Conservation (phyloP, 2,329 filamentous ascomycete genomes). For the Elsinoe fawcettii region DNA sequence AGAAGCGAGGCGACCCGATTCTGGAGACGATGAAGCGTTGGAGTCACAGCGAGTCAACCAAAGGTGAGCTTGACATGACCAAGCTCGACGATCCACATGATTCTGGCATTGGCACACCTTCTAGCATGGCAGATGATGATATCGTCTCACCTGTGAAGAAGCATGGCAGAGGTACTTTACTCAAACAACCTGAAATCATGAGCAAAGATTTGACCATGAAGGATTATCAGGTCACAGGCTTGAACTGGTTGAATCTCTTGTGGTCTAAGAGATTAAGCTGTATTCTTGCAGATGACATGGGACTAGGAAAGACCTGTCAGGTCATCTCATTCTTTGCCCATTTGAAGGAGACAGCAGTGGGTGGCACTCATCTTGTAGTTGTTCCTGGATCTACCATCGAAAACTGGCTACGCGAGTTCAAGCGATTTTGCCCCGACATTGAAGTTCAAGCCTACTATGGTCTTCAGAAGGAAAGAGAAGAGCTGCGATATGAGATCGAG, state of each 20-base stretch:
- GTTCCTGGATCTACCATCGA: slow-evolving; percentile 90
- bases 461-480: slow-evolving; percentile 56
- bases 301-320: slow-evolving; percentile 87
- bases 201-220: slow-evolving; percentile 70
- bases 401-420: slow-evolving; percentile 90
- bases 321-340: slow-evolving; percentile 88
- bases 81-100: slow-evolving; percentile 51
- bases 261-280: slow-evolving; percentile 74
- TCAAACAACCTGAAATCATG: slow-evolving; percentile 71
- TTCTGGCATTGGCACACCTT: slow-evolving; percentile 60
- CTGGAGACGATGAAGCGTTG: slow-evolving; percentile 58
- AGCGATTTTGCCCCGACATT: slow-evolving; percentile 72
- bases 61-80: slow-evolving; percentile 54
- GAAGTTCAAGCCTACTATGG: slow-evolving; percentile 68
- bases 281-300: slow-evolving; percentile 97
- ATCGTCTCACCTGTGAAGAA: slow-evolving; percentile 37
- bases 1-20: slow-evolving; percentile 61
- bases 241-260: slow-evolving; percentile 88
- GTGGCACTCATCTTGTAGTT: slow-evolving; percentile 73
- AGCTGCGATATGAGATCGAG: slow-evolving; percentile 60
- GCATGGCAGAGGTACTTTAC: slow-evolving; percentile 37
- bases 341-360: slow-evolving; percentile 60
- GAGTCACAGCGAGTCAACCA: slow-evolving; percentile 54
- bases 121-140: slow-evolving; percentile 31
- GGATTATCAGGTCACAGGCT: slow-evolving; percentile 84